Percentiles rank a stretch among this genome's conserved stretches.
Evolutionary conservation across 2,329 filamentous ascomycete species (phyloP).

Genomic region (Incumbomyces lentus): DNA sequence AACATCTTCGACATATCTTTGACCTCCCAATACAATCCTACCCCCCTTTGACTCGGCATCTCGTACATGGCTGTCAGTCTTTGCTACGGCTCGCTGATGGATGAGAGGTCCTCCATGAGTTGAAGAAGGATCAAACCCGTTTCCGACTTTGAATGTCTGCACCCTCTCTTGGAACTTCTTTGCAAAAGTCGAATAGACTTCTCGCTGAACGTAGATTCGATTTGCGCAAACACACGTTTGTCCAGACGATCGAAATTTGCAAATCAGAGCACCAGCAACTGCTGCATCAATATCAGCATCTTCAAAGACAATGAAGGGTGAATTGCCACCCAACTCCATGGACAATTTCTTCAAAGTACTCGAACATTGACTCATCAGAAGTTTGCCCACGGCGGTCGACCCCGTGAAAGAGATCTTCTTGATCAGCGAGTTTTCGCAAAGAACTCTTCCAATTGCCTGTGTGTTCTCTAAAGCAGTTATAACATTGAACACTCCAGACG

Average conservation of each 20-base stretch:
- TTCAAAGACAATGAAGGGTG: slow-evolving; percentile 30
- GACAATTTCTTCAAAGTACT: slow-evolving; percentile 20
- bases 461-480: slow-evolving; percentile 37
- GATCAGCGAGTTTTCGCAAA: slow-evolving; percentile 29
- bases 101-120: slow-evolving; percentile 64
- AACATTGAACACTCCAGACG: slow-evolving; percentile 34
- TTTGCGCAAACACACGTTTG: slow-evolving; percentile 42
- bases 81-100: slow-evolving; percentile 22
- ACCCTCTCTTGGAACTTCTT: slow-evolving; percentile 61
- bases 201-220: slow-evolving; percentile 67
- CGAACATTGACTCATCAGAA: slow-evolving; percentile 17
- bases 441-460: slow-evolving; percentile 44
- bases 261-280: slow-evolving; percentile 18
- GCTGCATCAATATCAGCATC: slow-evolving; percentile 30
- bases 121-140: slow-evolving; percentile 54
- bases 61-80: slow-evolving; percentile 16
- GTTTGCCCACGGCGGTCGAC: slow-evolving; percentile 18
- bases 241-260: slow-evolving; percentile 21
- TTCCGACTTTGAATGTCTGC: slow-evolving; percentile 62
- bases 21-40: too few species aligned
- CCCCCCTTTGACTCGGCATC: too few species aligned
- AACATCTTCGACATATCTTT: too few species aligned
- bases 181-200: slow-evolving; percentile 67
- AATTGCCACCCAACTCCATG: slow-evolving; percentile 22
- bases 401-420: slow-evolving; percentile 22